These are phyloP conservation scores for Suillus occidentalis DNA, from an alignment of 768 basidiomycete genomes.

Conservation along the genomic window DNA sequence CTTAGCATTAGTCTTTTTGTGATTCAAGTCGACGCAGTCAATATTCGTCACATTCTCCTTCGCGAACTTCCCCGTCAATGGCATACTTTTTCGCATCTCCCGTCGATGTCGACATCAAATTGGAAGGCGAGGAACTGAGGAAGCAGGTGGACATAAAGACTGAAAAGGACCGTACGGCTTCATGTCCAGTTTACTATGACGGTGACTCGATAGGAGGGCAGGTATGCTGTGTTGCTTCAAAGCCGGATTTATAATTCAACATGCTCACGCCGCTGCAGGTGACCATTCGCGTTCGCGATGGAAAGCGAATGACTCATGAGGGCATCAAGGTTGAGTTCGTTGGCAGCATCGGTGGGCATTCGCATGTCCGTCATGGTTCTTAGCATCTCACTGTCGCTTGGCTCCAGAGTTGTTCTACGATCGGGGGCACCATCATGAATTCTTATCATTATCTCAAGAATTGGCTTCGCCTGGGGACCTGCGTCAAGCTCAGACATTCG, in stretches of 20 bases:
- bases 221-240: slow-evolving; percentile 46
- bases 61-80: slow-evolving; percentile 34
- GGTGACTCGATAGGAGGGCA: slow-evolving; percentile 90
- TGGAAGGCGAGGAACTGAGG: slow-evolving; percentile 83
- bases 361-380: neutral
- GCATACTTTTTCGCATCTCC: slow-evolving; percentile 92
- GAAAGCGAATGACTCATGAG: slow-evolving; percentile 92
- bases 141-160: slow-evolving; percentile 89
- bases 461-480: slow-evolving; percentile 95
- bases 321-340: slow-evolving; percentile 98
- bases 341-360: slow-evolving; percentile 81
- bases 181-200: slow-evolving; percentile 94
- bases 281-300: slow-evolving; percentile 85
- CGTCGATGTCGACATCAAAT: slow-evolving; percentile 87
- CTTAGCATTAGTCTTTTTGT: neutral
- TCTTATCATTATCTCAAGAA: slow-evolving; percentile 93
- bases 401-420: slow-evolving; percentile 87
- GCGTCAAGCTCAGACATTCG: slow-evolving; percentile 93
- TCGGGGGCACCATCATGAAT: slow-evolving; percentile 97
- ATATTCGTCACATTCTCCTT: neutral
- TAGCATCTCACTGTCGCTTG: neutral
- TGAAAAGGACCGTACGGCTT: slow-evolving; percentile 82
- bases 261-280: slow-evolving; percentile 47
- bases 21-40: neutral
- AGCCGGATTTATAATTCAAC: neutral